phyloP scores from a whole-genome alignment of 306 rosid genomes.

The Acmispon strigosus region DNA sequence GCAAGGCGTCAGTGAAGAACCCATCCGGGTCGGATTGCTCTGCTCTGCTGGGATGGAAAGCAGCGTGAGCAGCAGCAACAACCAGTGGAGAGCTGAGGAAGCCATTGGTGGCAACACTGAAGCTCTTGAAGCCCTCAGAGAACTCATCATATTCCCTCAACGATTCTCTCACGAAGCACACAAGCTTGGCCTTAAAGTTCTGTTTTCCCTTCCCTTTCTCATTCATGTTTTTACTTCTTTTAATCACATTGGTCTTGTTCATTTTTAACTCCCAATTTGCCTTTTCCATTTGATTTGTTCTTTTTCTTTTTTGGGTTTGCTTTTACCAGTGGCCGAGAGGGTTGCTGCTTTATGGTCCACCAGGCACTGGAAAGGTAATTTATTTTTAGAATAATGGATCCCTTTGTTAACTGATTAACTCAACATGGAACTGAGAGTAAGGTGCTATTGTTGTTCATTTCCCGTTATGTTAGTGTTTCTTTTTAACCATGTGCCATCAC shows the following conservation, averaged over 20 bases:
- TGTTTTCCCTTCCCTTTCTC: neutral
- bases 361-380: constrained; percentile 86
- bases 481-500: neutral
- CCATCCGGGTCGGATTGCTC: no score
- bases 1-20: no score
- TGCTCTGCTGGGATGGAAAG: constrained; percentile 2
- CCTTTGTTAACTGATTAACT: neutral
- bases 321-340: constrained; percentile 85
- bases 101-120: constrained; percentile 64
- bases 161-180: constrained; percentile 44
- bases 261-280: neutral
- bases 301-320: no score
- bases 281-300: neutral
- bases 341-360: constrained; percentile 82
- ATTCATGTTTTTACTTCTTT: neutral
- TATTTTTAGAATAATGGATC: neutral
- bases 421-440: neutral
- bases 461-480: neutral
- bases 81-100: constrained; percentile 64
- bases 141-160: constrained; percentile 63
- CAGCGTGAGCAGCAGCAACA: neutral
- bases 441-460: neutral
- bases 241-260: neutral
- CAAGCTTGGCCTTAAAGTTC: constrained; percentile 67
- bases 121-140: constrained; percentile 73